Percentiles rank a stretch among this genome's conserved stretches.
phyloP scores from a whole-genome alignment of 768 basidiomycete species.

The Tricholoma hemisulphureum region DNA sequence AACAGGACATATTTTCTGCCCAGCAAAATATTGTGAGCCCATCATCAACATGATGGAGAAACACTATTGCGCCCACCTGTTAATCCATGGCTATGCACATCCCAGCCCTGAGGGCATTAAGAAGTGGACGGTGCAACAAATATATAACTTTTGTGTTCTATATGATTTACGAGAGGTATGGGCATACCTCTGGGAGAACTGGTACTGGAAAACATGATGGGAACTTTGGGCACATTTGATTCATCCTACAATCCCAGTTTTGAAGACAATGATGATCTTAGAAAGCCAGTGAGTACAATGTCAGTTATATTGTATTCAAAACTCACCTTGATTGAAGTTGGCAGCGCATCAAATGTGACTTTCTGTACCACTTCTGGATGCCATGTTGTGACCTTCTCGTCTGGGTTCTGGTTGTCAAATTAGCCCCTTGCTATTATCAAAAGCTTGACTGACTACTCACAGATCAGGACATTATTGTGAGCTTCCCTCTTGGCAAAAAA shows the following conservation, averaged over 20 bases:
- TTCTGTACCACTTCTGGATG: conserved; percentile 11
- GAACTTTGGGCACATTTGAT: conserved; percentile 24
- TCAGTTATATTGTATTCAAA: neutral
- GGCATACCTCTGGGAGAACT: neutral
- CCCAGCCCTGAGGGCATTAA: neutral
- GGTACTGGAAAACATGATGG: neutral
- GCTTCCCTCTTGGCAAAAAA: too few relatives aligned
- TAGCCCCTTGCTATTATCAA: too few relatives aligned
- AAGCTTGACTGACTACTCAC: too few relatives aligned
- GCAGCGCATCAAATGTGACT: conserved; percentile 33
- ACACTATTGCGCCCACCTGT: neutral
- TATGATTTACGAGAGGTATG: neutral
- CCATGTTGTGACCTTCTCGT: too few relatives aligned
- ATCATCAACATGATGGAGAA: neutral
- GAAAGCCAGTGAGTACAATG: conserved; percentile 20
- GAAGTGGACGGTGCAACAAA: neutral
- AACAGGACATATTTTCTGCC: too few relatives aligned
- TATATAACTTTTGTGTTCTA: neutral
- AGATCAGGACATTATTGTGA: too few relatives aligned
- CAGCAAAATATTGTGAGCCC: too few relatives aligned
- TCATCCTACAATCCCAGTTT: conserved; percentile 13
- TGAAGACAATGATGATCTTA: conserved; percentile 30
- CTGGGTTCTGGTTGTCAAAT: too few relatives aligned
- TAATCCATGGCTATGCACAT: neutral
- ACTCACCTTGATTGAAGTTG: conserved; percentile 23